phyloP scores from a whole-genome alignment of 805 yeast genomes.

The Yamadazyma endophytica region DNA sequence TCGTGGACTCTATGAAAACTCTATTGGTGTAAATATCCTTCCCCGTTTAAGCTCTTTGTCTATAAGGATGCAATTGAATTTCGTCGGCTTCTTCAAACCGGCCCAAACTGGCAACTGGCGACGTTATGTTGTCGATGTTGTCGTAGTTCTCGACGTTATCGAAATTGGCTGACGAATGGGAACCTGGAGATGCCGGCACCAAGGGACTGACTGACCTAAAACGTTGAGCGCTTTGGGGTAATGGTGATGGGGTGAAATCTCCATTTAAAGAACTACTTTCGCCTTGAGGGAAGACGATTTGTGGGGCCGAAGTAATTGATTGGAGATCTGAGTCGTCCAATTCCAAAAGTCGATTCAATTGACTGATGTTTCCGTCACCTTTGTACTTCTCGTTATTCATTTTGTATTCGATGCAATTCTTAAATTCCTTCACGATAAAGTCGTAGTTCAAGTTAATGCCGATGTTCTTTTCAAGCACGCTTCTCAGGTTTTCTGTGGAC shows the following conservation, averaged over 20 bases:
- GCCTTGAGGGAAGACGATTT: slow-evolving; percentile 10
- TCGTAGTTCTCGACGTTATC: slow-evolving; percentile 8
- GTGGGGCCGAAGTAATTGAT: slow-evolving; percentile 10
- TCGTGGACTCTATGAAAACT: not conserved
- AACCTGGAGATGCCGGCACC: slow-evolving; percentile 3
- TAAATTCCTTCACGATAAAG: slow-evolving; percentile 16
- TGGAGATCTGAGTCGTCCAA: slow-evolving; percentile 11
- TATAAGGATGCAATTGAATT: slow-evolving; percentile 6
- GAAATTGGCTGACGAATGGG: slow-evolving; percentile 1
- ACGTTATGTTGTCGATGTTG: slow-evolving; percentile 6
- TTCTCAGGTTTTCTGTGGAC: slow-evolving; percentile 24
- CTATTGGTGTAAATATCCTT: not conserved
- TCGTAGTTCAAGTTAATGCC: slow-evolving; percentile 14
- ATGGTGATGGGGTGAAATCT: slow-evolving; percentile 7
- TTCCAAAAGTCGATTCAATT: slow-evolving; percentile 22
- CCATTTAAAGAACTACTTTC: no score
- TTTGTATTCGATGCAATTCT: slow-evolving; percentile 11
- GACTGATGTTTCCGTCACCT: slow-evolving; percentile 34
- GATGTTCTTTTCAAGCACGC: slow-evolving; percentile 22
- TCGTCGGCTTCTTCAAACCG: slow-evolving; percentile 7
- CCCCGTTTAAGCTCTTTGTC: slow-evolving; percentile 1
- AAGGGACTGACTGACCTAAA: not conserved
- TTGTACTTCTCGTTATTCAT: slow-evolving; percentile 18
- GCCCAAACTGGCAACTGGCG: slow-evolving; percentile 3
- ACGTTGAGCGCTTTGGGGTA: not conserved